Evolutionary conservation across 2,329 filamentous ascomycete genomes (phyloP), one percentile per base, ranked within the genome.

Genomic region (Pseudogymnoascus sp.): DNA sequence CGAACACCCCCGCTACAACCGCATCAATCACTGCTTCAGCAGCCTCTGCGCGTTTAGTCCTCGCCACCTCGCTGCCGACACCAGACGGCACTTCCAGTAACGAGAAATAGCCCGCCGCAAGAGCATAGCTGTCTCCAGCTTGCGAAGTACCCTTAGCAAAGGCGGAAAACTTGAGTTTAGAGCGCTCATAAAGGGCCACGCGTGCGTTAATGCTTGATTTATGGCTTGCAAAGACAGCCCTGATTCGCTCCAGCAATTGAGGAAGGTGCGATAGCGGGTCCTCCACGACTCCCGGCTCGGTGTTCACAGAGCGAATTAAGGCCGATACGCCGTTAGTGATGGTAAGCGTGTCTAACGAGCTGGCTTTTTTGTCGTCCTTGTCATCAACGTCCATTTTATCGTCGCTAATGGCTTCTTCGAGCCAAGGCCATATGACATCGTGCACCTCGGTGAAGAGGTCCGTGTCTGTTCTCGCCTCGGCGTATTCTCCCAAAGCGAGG

Each of bases 371-470:
- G 19, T 60, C 65, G 19, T 71, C 69, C 5, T 39, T 63, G 33
- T 72, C 70, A 45, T 72, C 71, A 8, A 66, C 64, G 58, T 91
- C 88, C 88, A 91, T 91, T 62, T 80, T 80, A 65, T 88, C 84
- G 52, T 83, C 83, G 33, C 81, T 80, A 6, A 73, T 74, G 4
- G 82, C 68, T 29, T 85, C 81, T 45, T 87, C 83, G 35, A 95
- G 73, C 52, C 87, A 76, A 0, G 84, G 82, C 29, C 76, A 78
- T 11, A 90, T 83, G 60, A 96, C 83, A 5, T 79, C 79, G 3
- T 83, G 78, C 4, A 89, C 86, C 26, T 90, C 84, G 4, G 81
- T 76, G 68, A 89, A 84, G 74, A 96, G 78, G 67, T 92, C 84
- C 14, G 91, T 71, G 69, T 92, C 88, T 23, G 81, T 80, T 55